Percentiles rank a stretch among this genome's conserved stretches.
These are phyloP conservation scores for Aegilops umbellulata DNA, from an alignment of 176 grass and related monocot species.

Conservation along the genomic window DNA sequence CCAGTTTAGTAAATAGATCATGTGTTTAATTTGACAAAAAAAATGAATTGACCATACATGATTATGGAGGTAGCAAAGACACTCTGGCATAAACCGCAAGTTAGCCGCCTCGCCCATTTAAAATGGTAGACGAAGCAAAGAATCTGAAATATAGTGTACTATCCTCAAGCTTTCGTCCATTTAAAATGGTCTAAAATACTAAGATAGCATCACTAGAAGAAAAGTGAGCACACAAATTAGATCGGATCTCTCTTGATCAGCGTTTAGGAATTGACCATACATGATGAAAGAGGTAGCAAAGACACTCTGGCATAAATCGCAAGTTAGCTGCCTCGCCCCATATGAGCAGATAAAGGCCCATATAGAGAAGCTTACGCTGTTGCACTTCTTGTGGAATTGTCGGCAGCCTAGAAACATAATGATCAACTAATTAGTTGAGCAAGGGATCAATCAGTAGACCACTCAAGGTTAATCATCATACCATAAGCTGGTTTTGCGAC, in stretches of 20 bases:
- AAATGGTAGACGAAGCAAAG: too few relatives aligned
- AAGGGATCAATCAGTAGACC: neutral
- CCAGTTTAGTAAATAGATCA: too few relatives aligned
- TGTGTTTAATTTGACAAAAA: too few relatives aligned
- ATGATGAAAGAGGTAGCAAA: constrained; percentile 99
- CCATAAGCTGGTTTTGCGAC: constrained; percentile 81
- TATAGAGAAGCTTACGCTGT: constrained; percentile 42
- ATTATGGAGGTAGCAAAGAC: too few relatives aligned
- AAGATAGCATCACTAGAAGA: neutral
- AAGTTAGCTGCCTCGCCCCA: constrained; percentile 95
- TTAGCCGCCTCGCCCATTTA: too few relatives aligned
- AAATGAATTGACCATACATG: too few relatives aligned
- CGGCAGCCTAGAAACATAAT: too few relatives aligned
- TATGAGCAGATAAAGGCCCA: constrained; percentile 98
- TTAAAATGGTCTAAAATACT: neutral
- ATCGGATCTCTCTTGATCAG: too few relatives aligned
- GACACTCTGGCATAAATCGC: constrained; percentile 91
- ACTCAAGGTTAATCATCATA: constrained; percentile 13
- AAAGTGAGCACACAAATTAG: neutral
- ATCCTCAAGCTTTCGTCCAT: neutral
- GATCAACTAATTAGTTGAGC: neutral
- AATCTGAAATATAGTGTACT: neutral
- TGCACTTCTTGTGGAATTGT: too few relatives aligned
- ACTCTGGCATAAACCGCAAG: too few relatives aligned
- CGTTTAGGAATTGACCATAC: constrained; percentile 40